A percentile compares a stretch with the other conserved stretches of the same genome.
Conservation (phyloP, 768 basidiomycete species). For the Leccinum broughii region DNA sequence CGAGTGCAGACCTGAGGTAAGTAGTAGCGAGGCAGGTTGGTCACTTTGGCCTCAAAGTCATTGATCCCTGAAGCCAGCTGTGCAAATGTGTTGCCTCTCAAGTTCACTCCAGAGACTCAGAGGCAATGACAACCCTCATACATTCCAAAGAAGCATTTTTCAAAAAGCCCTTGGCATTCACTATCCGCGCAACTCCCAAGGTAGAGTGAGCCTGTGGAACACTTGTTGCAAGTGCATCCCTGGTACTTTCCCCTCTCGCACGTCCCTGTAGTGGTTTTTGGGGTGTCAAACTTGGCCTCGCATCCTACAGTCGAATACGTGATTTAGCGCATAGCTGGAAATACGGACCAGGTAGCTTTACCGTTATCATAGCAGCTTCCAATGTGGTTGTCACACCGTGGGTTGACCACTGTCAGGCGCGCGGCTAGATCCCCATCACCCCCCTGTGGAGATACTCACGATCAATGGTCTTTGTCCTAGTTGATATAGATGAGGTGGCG, state of each 20-base stretch:
- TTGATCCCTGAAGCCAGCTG: background rate
- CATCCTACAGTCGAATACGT: background rate
- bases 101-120: background rate
- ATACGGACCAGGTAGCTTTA: background rate
- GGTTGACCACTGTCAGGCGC: background rate
- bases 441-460: background rate
- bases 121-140: conserved; percentile 4
- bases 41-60: background rate
- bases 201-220: background rate
- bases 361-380: background rate
- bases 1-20: background rate
- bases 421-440: background rate
- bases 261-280: background rate
- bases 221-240: background rate
- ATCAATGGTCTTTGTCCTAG: background rate
- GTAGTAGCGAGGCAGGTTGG: background rate
- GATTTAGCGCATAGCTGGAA: background rate
- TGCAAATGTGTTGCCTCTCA: background rate
- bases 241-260: background rate
- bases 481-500: background rate
- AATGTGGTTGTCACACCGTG: background rate
- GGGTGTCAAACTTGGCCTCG: background rate
- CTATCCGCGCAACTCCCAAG: background rate
- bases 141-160: background rate
- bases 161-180: background rate